Base-by-base conservation (phyloP, 139 green algal genomes). In the Chlorella vulgaris region DNA sequence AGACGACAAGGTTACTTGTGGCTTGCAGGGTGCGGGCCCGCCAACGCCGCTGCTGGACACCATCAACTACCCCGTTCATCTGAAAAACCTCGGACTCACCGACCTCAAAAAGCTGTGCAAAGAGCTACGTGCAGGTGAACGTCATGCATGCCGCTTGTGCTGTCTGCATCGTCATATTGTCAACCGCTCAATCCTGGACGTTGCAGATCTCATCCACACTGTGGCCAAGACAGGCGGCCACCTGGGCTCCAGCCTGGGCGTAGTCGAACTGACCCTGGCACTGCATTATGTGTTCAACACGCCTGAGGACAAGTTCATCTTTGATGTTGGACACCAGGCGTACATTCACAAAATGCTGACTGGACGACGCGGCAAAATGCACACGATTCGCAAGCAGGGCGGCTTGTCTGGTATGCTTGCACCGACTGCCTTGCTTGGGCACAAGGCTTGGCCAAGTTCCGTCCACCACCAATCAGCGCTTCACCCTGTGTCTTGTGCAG, bases 341-440 rank as follows among this genome's bases (percentile, higher is more conserved):
- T 99, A 99, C 82, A 93, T 92, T 15, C 97, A 99, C 88, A 99
- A 99, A 85, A 99, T 99, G 63, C 85, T 99, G 67, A 99, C 97
- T 1, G 96, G 96, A 4, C 84, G 97, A 21, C 88, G 97, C 21
- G 80, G 66, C 39, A 74, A 85, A n/a, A 99, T 99, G 97, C 66
- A 55, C 66, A 97, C 94, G 60, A 99, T 99, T 76, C 88, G 97
- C 31, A 92, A 96, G 83, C 95, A 93, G 28, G 90, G 91, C 29
- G 97, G 97, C 53, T 89, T 99, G 28, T 97, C 94, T 74, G 94
- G 93, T 96, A 42, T 29, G 86, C 39, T 22, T 8, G 18, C 7
- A 5, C 28, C 31, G 65, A 33, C 8, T 69, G 47, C 47, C 15
- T 58, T 58, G 10, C 47, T 58, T 15, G 15, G 10, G 47, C 47